Conservation (phyloP, 768 basidiomycete species). For the Boletellus sp. region DNA sequence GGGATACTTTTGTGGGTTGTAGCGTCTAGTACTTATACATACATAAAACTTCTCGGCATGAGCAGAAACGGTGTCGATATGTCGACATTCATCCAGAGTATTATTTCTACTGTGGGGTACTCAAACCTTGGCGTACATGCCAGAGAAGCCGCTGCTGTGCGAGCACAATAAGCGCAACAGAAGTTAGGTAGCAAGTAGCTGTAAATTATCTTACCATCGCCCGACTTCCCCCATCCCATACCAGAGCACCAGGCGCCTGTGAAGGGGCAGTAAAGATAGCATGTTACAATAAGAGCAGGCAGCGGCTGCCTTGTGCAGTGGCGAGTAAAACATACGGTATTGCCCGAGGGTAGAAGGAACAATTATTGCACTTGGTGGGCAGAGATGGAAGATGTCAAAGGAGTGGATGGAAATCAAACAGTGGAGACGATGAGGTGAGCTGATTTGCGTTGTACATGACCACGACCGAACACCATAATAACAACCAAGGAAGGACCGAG, state of each 20-base stretch:
- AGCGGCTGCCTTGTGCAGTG: conserved; percentile 14
- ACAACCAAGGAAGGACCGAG: conserved; percentile 29
- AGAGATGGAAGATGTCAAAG: conserved; percentile 18
- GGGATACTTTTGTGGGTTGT: background rate
- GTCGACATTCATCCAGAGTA: conserved; percentile 7
- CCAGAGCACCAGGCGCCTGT: conserved; percentile 11
- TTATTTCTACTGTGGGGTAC: conserved; percentile 9
- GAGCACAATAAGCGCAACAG: conserved; percentile 1
- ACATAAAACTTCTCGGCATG: conserved; percentile 2
- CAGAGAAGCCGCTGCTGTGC: background rate
- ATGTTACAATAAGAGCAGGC: conserved; percentile 21
- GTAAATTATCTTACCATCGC: conserved; percentile 11
- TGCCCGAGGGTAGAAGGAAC: conserved; percentile 24
- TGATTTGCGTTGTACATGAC: conserved; percentile 36
- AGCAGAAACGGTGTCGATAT: conserved; percentile 2
- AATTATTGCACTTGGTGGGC: conserved; percentile 30
- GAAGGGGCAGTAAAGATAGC: conserved; percentile 10
- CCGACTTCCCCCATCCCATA: background rate
- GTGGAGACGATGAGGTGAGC: conserved; percentile 25
- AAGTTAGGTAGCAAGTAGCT: background rate
- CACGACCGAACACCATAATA: conserved; percentile 36
- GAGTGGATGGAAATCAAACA: conserved; percentile 26
- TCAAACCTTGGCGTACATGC: conserved; percentile 8
- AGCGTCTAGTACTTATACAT: conserved; percentile 16
- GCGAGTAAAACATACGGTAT: conserved; percentile 28